Base-by-base conservation (phyloP, 148 eudicot species). In the Vaccinium darrowii region DNA sequence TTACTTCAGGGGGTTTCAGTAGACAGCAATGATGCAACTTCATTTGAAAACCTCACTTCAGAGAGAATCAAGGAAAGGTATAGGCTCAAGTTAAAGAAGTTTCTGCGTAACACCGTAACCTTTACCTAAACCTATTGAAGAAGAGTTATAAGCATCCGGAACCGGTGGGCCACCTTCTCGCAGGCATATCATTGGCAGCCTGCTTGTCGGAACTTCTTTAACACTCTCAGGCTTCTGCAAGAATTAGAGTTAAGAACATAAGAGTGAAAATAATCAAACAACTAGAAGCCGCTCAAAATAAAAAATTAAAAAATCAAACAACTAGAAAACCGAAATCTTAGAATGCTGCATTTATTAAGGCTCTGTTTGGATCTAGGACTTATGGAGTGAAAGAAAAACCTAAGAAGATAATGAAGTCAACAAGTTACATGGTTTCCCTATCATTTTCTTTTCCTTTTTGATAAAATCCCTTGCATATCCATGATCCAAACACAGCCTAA, bases 101-200 rank as follows among this genome's bases (percentile, higher is more conserved):
- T 82, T 36, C 58, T 19, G 0, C 0, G 77, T 60, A 33, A 33
- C 36, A 33, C 36, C 36, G 76, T 75, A 84, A 23, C 23, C 8
- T 87, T 91, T 90, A 92, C 94, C 97, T 88, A 91, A 88, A 75
- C 89, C 90, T n/a, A 87, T 85, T 69, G 86, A 84, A 82, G 95
- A 91, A 74, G 86, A 84, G 84, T 92, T 87, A 71, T 91, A 84
- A 77, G 86, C 89, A 90, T 95, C 98, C n/a, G 99, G 98, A 30
- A 97, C 85, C 79, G 99, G 98, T 81, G 90, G 94, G 85, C 98
- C 91, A 79, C 99, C 98, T 87, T 95, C 92, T 83, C 98, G 92
- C 77, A 96, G 86, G 90, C 98, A 97, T 87, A 97, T 88, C 84
- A 97, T 94, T 33, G 97, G 98, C 82, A 91, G 82, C 69, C 86